These are phyloP conservation scores for Nigrospora oryzae DNA, from an alignment of 2,329 filamentous ascomycete genomes.

Conservation along the genomic window DNA sequence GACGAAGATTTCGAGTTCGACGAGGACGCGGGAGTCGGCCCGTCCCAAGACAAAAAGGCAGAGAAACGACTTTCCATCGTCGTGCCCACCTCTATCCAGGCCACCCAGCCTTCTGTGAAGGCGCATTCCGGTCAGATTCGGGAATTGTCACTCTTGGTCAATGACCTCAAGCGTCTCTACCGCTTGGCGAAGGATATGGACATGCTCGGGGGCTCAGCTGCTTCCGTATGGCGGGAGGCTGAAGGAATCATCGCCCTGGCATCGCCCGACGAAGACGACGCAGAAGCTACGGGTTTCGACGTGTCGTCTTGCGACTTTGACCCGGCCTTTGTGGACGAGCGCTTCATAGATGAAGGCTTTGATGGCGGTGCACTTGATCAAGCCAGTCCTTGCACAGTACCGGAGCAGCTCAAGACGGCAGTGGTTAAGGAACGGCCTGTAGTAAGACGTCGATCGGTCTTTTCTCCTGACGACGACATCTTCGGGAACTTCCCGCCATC, in stretches of 20 bases:
- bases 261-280: constrained; percentile 55
- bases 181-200: constrained; percentile 60
- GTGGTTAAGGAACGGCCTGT: constrained; percentile 46
- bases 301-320: constrained; percentile 28
- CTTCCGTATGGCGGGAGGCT: constrained; percentile 67
- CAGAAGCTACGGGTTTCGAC: constrained; percentile 27
- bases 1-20: constrained; percentile 81
- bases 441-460: constrained; percentile 50
- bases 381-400: constrained; percentile 28
- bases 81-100: constrained; percentile 73
- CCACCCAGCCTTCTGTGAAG: constrained; percentile 73
- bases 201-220: constrained; percentile 51
- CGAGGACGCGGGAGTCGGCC: constrained; percentile 27
- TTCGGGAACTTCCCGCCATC: constrained; percentile 44
- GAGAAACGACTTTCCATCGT: constrained; percentile 44
- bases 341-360: constrained; percentile 37
- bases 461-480: constrained; percentile 58
- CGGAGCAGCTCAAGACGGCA: constrained; percentile 35
- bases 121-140: constrained; percentile 78
- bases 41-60: constrained; percentile 25
- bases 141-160: constrained; percentile 73
- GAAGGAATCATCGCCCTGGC: constrained; percentile 84
- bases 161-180: constrained; percentile 72
- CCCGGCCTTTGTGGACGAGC: constrained; percentile 30
- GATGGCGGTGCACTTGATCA: constrained; percentile 35